phyloP scores from a whole-genome alignment of 352 stramenopile genomes.

The Pythium coloratum region DNA sequence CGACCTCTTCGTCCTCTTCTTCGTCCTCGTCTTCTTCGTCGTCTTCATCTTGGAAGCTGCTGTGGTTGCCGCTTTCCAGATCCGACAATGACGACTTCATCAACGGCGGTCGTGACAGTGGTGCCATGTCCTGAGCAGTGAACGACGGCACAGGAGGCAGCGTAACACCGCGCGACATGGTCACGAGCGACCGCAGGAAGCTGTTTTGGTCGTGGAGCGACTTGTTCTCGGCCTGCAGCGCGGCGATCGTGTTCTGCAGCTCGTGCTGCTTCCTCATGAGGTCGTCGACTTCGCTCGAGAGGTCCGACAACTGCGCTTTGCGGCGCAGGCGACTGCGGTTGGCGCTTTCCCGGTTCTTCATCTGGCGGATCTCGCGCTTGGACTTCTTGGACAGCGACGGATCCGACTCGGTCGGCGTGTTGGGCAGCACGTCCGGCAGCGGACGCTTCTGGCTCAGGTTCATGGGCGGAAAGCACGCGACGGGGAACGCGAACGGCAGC shows the following conservation, averaged over 20 bases:
- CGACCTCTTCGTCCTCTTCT: conserved; percentile 33
- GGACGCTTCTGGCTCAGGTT: conserved; percentile 58
- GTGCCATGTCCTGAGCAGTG: conserved; percentile 20
- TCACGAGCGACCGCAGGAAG: conserved; percentile 75
- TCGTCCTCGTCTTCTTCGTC: conserved; percentile 29
- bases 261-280: conserved; percentile 71
- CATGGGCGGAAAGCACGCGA: conserved; percentile 55
- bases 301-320: conserved; percentile 67
- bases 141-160: conserved; percentile 33
- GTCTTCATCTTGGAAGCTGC: conserved; percentile 14
- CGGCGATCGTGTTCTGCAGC: conserved; percentile 66
- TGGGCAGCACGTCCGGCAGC: conserved; percentile 46
- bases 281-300: conserved; percentile 58
- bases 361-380: conserved; percentile 82
- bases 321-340: conserved; percentile 77
- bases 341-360: conserved; percentile 87
- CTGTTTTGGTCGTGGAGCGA: conserved; percentile 76
- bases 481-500: conserved; percentile 62
- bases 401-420: conserved; percentile 17
- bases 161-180: conserved; percentile 31
- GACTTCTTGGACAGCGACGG: conserved; percentile 53
- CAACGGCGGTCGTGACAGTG: conserved; percentile 18
- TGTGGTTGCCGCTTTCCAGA: conserved; percentile 31
- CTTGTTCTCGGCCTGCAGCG: conserved; percentile 75
- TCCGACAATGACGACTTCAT: conserved; percentile 24